These are phyloP conservation scores for Penicillium roqueforti DNA, from an alignment of 495 filamentous ascomycete species.

Conservation along the genomic window DNA sequence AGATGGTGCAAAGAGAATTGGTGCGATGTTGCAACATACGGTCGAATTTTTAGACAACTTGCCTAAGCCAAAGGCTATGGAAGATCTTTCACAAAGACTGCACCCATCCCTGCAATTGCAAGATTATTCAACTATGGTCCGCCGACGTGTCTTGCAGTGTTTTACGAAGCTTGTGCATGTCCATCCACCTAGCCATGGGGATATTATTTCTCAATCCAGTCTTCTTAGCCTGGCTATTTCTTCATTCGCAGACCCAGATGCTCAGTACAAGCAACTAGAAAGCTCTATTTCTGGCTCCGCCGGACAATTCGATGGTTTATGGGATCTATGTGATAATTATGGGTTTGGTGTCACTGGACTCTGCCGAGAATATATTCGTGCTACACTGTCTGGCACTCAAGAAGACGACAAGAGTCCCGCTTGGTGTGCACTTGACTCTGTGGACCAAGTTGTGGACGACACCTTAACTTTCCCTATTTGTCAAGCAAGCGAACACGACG, in stretches of 20 bases:
- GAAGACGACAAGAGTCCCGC: slow-evolving; percentile 51
- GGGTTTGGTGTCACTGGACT: slow-evolving; percentile 90
- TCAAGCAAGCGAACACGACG: slow-evolving; percentile 83
- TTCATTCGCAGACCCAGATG: slow-evolving; percentile 90
- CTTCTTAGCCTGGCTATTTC: slow-evolving; percentile 88
- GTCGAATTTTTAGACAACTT: slow-evolving; percentile 80
- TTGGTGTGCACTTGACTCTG: slow-evolving; percentile 58
- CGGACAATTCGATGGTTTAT: slow-evolving; percentile 84
- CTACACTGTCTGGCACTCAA: slow-evolving; percentile 66
- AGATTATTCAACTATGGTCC: slow-evolving; percentile 90
- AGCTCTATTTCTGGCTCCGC: slow-evolving; percentile 90
- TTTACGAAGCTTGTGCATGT: slow-evolving; percentile 86
- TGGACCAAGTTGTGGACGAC: slow-evolving; percentile 67
- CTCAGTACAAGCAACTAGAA: slow-evolving; percentile 77
- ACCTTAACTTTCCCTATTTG: slow-evolving; percentile 71
- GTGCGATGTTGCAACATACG: slow-evolving; percentile 93
- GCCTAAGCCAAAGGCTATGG: slow-evolving; percentile 78
- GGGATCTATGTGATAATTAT: slow-evolving; percentile 92
- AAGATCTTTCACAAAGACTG: slow-evolving; percentile 81
- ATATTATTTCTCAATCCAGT: slow-evolving; percentile 85
- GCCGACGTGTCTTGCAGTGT: slow-evolving; percentile 87
- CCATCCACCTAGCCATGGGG: slow-evolving; percentile 73
- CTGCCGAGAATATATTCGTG: slow-evolving; percentile 69
- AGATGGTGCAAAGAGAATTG: slow-evolving; percentile 91
- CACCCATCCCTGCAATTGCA: slow-evolving; percentile 83